phyloP scores from a whole-genome alignment of 2,329 filamentous ascomycete species.

The Onygena corvina region DNA sequence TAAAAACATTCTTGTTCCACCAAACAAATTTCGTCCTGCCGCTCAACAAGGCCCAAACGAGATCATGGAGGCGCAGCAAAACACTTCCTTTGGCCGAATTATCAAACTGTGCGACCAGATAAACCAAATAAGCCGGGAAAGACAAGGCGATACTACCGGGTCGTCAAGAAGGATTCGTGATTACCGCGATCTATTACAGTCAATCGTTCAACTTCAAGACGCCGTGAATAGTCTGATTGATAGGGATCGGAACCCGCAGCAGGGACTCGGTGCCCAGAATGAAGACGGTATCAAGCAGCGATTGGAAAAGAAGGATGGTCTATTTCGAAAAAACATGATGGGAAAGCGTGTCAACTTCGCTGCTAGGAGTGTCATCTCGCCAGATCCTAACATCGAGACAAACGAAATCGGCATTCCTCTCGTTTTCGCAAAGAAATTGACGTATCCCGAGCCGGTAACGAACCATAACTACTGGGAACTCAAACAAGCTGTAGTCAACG shows the following conservation, averaged over 20 bases:
- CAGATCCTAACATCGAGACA: slow-evolving; percentile 96
- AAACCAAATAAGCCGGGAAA: slow-evolving; percentile 59
- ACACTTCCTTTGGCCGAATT: slow-evolving; percentile 75
- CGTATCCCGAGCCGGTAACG: slow-evolving; percentile 93
- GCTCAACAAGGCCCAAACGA: slow-evolving; percentile 67
- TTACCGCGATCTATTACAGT: slow-evolving; percentile 65
- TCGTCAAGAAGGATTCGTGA: slow-evolving; percentile 43
- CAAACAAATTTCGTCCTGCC: slow-evolving; percentile 82
- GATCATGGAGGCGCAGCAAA: slow-evolving; percentile 79
- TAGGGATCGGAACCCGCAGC: slow-evolving; percentile 69
- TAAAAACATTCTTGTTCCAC: slow-evolving; percentile 72
- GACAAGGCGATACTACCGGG: slow-evolving; percentile 40
- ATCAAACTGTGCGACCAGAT: slow-evolving; percentile 63
- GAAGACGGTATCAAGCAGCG: slow-evolving; percentile 96
- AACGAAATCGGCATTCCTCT: slow-evolving; percentile 97
- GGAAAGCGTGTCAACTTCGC: slow-evolving; percentile 98
- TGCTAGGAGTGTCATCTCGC: slow-evolving; percentile 92
- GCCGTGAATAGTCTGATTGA: slow-evolving; percentile 88
- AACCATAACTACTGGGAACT: slow-evolving; percentile 94
- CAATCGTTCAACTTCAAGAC: slow-evolving; percentile 76
- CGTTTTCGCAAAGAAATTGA: slow-evolving; percentile 93
- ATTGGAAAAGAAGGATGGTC: slow-evolving; percentile 94
- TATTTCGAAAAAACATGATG: slow-evolving; percentile 99
- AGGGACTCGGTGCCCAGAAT: slow-evolving; percentile 61
- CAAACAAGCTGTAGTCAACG: slow-evolving; percentile 92